Base-by-base conservation (phyloP, 1,284 basidiomycete species). In the Ceratobasidium sp. region DNA sequence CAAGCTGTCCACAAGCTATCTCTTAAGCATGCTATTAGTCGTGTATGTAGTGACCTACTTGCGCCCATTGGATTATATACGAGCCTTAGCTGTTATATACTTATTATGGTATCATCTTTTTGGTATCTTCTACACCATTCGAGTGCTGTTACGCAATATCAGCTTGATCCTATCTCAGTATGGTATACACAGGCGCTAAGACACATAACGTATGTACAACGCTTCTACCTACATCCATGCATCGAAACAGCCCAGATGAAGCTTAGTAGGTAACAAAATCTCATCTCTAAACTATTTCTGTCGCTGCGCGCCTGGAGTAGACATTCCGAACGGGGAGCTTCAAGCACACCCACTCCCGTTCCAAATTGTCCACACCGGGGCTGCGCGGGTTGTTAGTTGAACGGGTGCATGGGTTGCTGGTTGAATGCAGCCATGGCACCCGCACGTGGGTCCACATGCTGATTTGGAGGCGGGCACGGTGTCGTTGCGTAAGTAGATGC, bases 231-330 rank as follows among this genome's bases (percentile, higher is more conserved):
- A 38, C 28, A 5, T 42, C 38, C 28, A 9, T n/a, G 38, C 23
- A 38, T 78, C 64, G 94, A 83, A 95, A 94, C 77, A 95, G 84
- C 50, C 91, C 91, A 69, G 67, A 3, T 67, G 26, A 59, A 50
- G 78, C 48, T 61, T 78, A 7, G 79, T 62, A 42, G 81, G 73
- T 73, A 61, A 44, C 74, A 68, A 52, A 20, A 62, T 73, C 28
- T 65, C 65, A 26, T 66, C 70, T 9, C 64, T 4, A 40, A 46
- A 42, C n/a, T 46, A 38, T 3, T 52, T 56, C 33, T 33, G 40
- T 33, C 54, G 13, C 33, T 80, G 57, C 28, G 44, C 66, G 52
- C 26, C 46, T 17, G 71, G 59, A 46, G 74, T 69, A 44, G 70
- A 46, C 23, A 65, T 13, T 28, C 61, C 76, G 71, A 80, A 70